Conservation (phyloP, 164 flowering plant genomes). For the Nymphaea colorata region DNA sequence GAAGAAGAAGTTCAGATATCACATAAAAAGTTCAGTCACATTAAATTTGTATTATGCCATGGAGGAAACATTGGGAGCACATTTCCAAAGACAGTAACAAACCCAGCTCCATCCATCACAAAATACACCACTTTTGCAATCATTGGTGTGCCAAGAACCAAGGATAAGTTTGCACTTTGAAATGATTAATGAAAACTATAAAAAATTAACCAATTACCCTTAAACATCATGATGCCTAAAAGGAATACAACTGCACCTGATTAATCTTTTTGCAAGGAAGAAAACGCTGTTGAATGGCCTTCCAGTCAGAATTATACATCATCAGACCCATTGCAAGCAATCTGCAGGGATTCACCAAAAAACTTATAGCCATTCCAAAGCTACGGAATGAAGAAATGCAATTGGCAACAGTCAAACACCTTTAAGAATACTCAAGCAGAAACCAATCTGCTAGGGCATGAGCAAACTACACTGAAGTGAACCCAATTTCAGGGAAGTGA, state of each 20-base stretch:
- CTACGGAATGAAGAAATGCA: background rate
- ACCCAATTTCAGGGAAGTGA: background rate
- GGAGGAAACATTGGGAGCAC: background rate
- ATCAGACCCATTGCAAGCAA: constrained; percentile 86
- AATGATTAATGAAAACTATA: background rate
- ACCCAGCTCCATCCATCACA: constrained; percentile 7
- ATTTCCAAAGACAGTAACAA: background rate
- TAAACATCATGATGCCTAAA: background rate
- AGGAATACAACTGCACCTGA: constrained; percentile 38
- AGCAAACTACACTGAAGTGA: background rate
- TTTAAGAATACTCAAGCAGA: background rate
- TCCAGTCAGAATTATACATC: constrained; percentile 93
- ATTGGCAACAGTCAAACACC: background rate
- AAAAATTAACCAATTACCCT: background rate
- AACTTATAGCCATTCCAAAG: background rate
- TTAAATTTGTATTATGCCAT: too few species aligned
- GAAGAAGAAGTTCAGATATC: too few species aligned
- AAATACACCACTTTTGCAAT: constrained; percentile 5
- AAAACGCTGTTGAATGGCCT: constrained; percentile 79
- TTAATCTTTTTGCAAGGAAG: constrained; percentile 92
- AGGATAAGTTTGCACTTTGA: background rate
- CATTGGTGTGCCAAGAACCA: background rate
- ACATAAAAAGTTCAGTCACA: too few species aligned
- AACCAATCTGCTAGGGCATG: background rate
- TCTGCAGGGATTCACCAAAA: constrained; percentile 22